A percentile compares a stretch with the other conserved stretches of the same genome.
These are phyloP conservation scores for Forsythia suspensa DNA, from an alignment of 257 asterid genomes.

Conservation along the genomic window DNA sequence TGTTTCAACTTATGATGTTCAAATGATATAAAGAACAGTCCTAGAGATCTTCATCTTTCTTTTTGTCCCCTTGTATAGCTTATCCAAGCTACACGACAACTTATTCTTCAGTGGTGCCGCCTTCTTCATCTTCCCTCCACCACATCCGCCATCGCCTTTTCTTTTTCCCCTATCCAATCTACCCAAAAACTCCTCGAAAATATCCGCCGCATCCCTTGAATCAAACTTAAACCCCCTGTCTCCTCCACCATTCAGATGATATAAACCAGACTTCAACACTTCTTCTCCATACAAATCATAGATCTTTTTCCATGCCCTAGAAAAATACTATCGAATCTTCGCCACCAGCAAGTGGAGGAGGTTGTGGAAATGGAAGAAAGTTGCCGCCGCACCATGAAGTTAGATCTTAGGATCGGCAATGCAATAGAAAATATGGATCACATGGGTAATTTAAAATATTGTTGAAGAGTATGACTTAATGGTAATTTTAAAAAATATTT, in stretches of 20 bases:
- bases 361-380: no score
- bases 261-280: slow-evolving; percentile 57
- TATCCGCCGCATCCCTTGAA: slow-evolving; percentile 65
- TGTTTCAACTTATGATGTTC: no score
- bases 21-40: slow-evolving; percentile 59
- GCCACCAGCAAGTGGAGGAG: no score
- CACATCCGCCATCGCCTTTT: slow-evolving; percentile 27
- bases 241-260: slow-evolving; percentile 25
- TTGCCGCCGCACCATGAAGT: no score
- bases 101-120: slow-evolving; percentile 76
- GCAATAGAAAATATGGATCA: no score
- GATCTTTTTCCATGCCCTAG: no score
- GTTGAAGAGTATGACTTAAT: no score
- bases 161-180: slow-evolving; percentile 14
- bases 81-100: slow-evolving; percentile 88
- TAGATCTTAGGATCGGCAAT: no score
- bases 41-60: slow-evolving; percentile 93
- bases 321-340: no score
- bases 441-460: no score
- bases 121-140: slow-evolving; percentile 49
- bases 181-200: slow-evolving; percentile 76
- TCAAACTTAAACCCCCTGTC: slow-evolving; percentile 45
- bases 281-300: slow-evolving; percentile 85
- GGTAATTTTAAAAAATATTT: no score
- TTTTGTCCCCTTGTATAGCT: slow-evolving; percentile 76